Conservation (phyloP, 768 basidiomycete genomes). For the Kwoniella newhampshirensis region DNA sequence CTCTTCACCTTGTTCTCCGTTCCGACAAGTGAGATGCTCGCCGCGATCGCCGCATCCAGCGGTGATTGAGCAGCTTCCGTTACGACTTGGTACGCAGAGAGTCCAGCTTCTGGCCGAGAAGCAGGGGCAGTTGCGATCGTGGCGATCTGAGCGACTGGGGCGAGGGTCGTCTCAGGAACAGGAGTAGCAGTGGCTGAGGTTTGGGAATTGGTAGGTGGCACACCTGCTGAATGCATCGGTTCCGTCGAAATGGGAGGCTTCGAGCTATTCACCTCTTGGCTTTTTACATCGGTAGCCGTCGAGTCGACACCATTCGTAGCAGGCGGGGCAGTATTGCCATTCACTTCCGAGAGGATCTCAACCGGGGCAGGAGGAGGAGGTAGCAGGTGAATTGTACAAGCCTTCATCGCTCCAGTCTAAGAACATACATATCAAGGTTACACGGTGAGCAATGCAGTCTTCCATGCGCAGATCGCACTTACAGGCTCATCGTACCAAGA, state of each 20-base stretch:
- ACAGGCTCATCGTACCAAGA: constrained; percentile 57
- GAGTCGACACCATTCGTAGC: too few relatives aligned
- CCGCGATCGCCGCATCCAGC: constrained; percentile 43
- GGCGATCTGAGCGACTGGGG: constrained; percentile 3
- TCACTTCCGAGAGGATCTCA: background rate
- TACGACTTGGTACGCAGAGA: constrained; percentile 21
- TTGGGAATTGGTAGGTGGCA: too few relatives aligned
- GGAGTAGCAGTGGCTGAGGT: constrained; percentile 1
- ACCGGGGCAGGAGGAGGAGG: constrained; percentile 17
- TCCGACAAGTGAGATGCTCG: constrained; percentile 32
- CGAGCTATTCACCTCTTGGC: too few relatives aligned
- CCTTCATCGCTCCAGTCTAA: constrained; percentile 40
- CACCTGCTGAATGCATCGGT: background rate
- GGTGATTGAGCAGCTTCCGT: constrained; percentile 38
- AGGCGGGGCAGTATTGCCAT: background rate
- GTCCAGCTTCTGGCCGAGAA: background rate
- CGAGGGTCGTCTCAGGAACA: background rate
- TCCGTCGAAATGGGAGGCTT: too few relatives aligned
- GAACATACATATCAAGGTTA: background rate
- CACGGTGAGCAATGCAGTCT: background rate
- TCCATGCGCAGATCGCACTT: constrained; percentile 31
- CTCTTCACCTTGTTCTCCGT: constrained; percentile 43
- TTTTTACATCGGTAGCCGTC: background rate
- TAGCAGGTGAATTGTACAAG: constrained; percentile 28
- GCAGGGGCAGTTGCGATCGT: background rate